phyloP scores from a whole-genome alignment of 2,329 filamentous ascomycete species.

The Penicillium sp. region DNA sequence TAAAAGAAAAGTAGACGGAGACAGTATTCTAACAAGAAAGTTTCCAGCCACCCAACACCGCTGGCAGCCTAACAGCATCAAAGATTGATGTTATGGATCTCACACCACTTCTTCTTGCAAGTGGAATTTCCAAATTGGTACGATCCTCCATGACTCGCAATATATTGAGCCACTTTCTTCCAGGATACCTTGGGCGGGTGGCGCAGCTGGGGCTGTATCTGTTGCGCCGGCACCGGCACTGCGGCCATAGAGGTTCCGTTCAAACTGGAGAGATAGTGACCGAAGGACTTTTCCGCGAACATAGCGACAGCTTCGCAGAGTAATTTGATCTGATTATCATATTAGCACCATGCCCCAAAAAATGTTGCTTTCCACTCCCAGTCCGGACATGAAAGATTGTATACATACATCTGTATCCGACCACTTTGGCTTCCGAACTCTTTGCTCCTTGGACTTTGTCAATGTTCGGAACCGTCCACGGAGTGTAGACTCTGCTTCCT shows the following conservation, averaged over 20 bases:
- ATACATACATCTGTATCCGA: constrained; percentile 47
- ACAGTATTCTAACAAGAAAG: no score
- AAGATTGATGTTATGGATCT: constrained; percentile 41
- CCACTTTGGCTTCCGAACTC: constrained; percentile 53
- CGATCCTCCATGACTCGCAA: constrained; percentile 56
- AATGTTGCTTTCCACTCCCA: no score
- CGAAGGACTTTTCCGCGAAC: constrained; percentile 19
- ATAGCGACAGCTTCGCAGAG: constrained; percentile 45
- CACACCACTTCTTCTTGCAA: constrained; percentile 65
- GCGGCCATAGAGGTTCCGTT: no score
- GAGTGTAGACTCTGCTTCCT: constrained; percentile 54
- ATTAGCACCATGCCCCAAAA: no score
- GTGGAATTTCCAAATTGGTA: constrained; percentile 66
- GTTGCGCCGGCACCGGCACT: background rate
- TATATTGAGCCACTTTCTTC: constrained; percentile 62
- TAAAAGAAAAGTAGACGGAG: no score
- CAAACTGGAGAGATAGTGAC: background rate
- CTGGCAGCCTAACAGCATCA: no score
- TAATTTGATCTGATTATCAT: constrained; percentile 46
- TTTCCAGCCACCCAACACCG: no score
- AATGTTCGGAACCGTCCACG: constrained; percentile 52
- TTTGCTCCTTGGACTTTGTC: constrained; percentile 50
- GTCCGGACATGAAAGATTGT: no score
- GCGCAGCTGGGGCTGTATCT: background rate
- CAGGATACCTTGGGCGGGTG: constrained; percentile 56